These are phyloP conservation scores for Hygrocybe punicea DNA, from an alignment of 768 basidiomycete genomes.

Conservation along the genomic window DNA sequence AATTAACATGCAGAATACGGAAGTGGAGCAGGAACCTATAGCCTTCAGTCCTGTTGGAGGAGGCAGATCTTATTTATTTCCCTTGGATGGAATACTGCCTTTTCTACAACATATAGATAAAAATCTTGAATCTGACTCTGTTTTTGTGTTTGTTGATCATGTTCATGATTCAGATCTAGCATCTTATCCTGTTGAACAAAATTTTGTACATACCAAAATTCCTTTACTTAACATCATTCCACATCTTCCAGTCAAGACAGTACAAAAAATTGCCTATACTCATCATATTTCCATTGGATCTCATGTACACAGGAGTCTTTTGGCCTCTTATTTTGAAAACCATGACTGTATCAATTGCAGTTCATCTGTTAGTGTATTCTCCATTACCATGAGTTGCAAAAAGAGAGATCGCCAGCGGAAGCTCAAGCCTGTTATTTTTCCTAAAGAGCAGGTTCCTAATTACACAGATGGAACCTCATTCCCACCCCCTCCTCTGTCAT, in stretches of 20 bases:
- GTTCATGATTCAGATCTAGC: background rate
- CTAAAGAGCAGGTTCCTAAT: constrained; percentile 18
- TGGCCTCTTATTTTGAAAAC: background rate
- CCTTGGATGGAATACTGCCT: background rate
- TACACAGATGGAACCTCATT: constrained; percentile 2
- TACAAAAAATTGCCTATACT: background rate
- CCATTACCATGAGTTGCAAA: background rate
- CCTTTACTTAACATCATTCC: background rate
- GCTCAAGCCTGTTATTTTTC: constrained; percentile 10
- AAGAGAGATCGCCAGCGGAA: background rate
- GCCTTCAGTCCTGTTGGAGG: background rate
- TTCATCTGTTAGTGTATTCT: background rate
- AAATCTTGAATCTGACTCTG: background rate
- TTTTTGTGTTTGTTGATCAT: constrained; percentile 1
- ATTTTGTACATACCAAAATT: background rate
- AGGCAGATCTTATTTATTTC: background rate
- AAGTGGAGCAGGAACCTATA: too few species aligned
- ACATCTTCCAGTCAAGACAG: background rate
- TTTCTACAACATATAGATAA: background rate
- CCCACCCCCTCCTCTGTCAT: background rate
- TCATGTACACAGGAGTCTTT: background rate
- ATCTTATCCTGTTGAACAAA: background rate
- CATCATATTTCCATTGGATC: background rate
- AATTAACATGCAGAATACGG: too few species aligned
- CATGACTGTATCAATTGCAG: constrained; percentile 4